Base-by-base conservation (phyloP, 1,139 yeast genomes). In the Hyphopichia pseudoburtonii region DNA sequence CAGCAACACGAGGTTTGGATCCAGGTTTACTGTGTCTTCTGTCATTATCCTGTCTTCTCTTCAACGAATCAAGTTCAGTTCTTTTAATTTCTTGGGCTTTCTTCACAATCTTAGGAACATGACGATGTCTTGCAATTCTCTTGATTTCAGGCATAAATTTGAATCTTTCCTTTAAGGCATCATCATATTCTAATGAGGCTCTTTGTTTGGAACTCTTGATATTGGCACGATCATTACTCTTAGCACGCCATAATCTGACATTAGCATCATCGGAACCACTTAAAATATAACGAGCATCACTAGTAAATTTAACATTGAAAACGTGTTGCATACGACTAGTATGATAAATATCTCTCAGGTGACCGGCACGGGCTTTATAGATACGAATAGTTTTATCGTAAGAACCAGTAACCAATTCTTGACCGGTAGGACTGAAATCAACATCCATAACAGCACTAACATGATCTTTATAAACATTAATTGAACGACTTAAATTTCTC, bases 311-410 rank as follows among this genome's bases (percentile, higher is more conserved):
- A 29, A 85, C 88, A 42, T 86, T 77, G 62, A 90, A 88, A 8
- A 92, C 85, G 44, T 92, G 83, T 66, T 92, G 99, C 99, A 92
- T 92, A 57, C 99, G 78, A 68, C 88, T 89, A 17, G 98, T 94
- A 56, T 92, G 98, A 61, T 94, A 92, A 33, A 94, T 78, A 54
- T 92, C 99, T 48, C 97, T 76, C 15, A 96, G 86, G 60, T 90
- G 97, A 19, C 98, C 98, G 45, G 85, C 87, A 38, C 78, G 70
- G 2, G 81, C 67, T 37, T 80, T 78, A 65, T 68, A 94, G 24
- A 94, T 81, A 48, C 99, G 76, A 30, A 94, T 76, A 1, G 97
- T 88, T 56, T 89, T 85, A 62, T 94, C 99, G 57, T 92, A 94
- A 1, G 96, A 86, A 17, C 96, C 97, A 2, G 97, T 86, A 8